phyloP scores from a whole-genome alignment of 225 moss, liverwort and hornwort genomes.

The Neckera pumila region DNA sequence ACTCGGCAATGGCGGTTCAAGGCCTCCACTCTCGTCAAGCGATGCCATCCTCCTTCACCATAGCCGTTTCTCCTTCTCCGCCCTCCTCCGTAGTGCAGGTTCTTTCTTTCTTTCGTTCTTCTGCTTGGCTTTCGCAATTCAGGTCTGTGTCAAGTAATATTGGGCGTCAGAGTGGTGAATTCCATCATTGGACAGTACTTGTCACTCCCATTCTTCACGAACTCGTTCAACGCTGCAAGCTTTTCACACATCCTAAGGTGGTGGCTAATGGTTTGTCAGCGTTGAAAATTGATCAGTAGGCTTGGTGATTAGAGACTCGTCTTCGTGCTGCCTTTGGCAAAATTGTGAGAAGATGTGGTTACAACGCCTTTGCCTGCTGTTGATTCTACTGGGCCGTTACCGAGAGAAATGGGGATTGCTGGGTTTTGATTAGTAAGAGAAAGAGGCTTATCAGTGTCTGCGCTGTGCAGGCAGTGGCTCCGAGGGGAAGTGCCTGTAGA shows the following conservation, averaged over 20 bases:
- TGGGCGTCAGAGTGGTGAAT: too few species aligned
- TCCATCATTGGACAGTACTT: too few species aligned
- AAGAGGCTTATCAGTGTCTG: not conserved
- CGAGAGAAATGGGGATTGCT: not conserved
- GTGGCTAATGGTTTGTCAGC: not conserved
- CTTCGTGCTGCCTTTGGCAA: not conserved
- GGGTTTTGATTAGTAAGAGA: not conserved
- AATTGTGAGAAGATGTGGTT: not conserved
- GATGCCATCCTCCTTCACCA: too few species aligned
- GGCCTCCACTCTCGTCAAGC: too few species aligned
- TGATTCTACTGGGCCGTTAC: not conserved
- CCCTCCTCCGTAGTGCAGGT: too few species aligned
- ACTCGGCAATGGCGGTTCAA: too few species aligned
- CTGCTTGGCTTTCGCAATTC: too few species aligned
- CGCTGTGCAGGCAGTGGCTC: slow-evolving; percentile 7
- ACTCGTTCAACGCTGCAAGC: too few species aligned
- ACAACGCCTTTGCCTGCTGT: not conserved
- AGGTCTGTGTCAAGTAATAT: too few species aligned
- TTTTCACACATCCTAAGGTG: not conserved
- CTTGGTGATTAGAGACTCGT: not conserved
- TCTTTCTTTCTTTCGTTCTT: too few species aligned
- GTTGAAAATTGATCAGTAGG: not conserved
- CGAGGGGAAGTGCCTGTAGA: not conserved
- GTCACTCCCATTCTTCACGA: too few species aligned
- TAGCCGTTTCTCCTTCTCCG: too few species aligned